Base-by-base conservation (phyloP, 83 land plant species). In the Thuja plicata region DNA sequence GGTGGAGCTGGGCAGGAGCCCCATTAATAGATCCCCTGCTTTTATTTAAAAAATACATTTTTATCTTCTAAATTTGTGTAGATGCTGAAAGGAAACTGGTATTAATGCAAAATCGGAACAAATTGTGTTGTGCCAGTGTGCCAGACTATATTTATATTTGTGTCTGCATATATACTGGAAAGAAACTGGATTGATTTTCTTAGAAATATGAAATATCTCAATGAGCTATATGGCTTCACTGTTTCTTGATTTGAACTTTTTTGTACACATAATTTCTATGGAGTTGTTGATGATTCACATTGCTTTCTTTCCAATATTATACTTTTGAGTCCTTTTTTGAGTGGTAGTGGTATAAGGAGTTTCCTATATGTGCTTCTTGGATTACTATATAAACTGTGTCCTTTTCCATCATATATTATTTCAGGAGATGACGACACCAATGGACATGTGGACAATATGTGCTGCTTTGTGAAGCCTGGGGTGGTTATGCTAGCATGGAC, bases 361-460 rank as follows among this genome's bases (percentile, higher is more conserved):
- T 38, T 19, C 17, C 62, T 38, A n/a, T 15, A 27, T 88, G 78
- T n/a, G 34, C 41, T 54, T 85, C 9, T 32, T 34, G 38, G 57
- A 88, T 8, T 37, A 19, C 80, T 60, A 48, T 60, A 48, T 50
- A n/a, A 88, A 52, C 17, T 15, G 11, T 88, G 71, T 34, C 38
- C 8, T 71, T n/a, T 88, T 48, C 35, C 43, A 40, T 35, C 27
- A 24, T 86, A 55, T 34, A 81, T 27, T 46, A 46, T 82, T 54
- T 54, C 94, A 97, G 99, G 97, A 77, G 99, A 98, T 93, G 95
- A 94, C 93, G 99, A 98, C 86, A 98, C 99, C 73, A 96, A 98
- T 91, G 99, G 99, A 13, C 99, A 98, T 89, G 85, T 98, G 77
- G 99, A 98, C 90, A 98, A 97, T 81, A 94, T 98, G 93, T 96